Conservation (phyloP, 805 yeast species). For the Saccharomycopsis fodiens region DNA sequence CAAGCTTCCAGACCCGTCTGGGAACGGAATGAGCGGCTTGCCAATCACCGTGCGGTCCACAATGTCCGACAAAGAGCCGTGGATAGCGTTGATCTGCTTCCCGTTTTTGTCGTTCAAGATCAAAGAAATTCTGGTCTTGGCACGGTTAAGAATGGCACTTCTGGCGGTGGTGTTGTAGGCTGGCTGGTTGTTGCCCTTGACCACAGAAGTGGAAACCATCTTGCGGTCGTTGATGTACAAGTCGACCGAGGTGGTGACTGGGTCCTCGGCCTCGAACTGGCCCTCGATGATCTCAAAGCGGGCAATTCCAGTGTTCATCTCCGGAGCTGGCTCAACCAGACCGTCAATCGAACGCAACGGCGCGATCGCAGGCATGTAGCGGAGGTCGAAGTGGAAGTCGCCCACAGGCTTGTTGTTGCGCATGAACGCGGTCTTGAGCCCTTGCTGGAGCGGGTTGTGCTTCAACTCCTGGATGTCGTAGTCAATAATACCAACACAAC, state of each 20-base stretch:
- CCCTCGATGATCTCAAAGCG: conserved; percentile 47
- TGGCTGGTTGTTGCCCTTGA: conserved; percentile 57
- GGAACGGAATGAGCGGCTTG: conserved; percentile 67
- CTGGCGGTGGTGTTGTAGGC: conserved; percentile 57
- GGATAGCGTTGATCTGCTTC: conserved; percentile 49
- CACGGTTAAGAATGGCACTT: conserved; percentile 63
- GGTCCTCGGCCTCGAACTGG: conserved; percentile 30
- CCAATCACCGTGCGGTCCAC: conserved; percentile 75
- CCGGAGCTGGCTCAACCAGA: conserved; percentile 78
- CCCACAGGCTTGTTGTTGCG: conserved; percentile 86
- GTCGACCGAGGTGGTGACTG: conserved; percentile 62
- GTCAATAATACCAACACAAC: conserved; percentile 68
- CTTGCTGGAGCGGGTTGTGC: conserved; percentile 41
- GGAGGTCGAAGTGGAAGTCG: conserved; percentile 57
- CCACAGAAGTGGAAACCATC: conserved; percentile 46
- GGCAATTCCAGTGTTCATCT: conserved; percentile 87
- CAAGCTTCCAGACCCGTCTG: conserved; percentile 64
- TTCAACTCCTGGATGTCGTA: conserved; percentile 63
- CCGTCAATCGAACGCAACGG: conserved; percentile 66
- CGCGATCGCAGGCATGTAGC: conserved; percentile 66
- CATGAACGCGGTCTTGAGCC: conserved; percentile 49
- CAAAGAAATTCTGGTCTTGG: conserved; percentile 60
- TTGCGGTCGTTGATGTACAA: conserved; percentile 56
- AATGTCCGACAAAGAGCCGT: conserved; percentile 53
- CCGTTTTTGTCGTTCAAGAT: conserved; percentile 57